Conservation (phyloP, 352 stramenopile species). For the Phytophthora vignae region DNA sequence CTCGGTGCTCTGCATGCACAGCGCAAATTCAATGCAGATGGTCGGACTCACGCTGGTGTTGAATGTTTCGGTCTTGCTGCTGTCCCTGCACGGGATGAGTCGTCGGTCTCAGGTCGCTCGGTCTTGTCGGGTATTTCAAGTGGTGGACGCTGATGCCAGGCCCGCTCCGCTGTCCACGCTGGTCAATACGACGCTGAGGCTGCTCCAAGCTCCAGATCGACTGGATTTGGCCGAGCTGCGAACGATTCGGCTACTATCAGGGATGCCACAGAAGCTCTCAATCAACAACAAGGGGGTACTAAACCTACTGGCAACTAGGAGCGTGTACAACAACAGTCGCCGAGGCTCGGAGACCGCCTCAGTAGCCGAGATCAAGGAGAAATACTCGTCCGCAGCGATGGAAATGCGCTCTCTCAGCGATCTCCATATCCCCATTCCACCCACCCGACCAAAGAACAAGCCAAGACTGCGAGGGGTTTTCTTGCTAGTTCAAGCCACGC, state of each 20-base stretch:
- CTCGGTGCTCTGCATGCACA: constrained; percentile 35
- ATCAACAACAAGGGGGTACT: constrained; percentile 14
- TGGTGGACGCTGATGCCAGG: background rate
- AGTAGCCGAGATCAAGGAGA: constrained; percentile 22
- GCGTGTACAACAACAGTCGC: constrained; percentile 27
- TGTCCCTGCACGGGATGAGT: constrained; percentile 24
- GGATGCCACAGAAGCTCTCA: constrained; percentile 22
- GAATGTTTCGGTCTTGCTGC: constrained; percentile 7
- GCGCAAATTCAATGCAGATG: constrained; percentile 30
- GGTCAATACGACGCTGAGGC: constrained; percentile 9
- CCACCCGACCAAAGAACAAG: background rate
- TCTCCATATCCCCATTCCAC: background rate
- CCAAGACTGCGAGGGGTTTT: constrained; percentile 7
- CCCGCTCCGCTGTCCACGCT: constrained; percentile 6
- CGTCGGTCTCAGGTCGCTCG: constrained; percentile 4
- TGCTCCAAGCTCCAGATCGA: constrained; percentile 27
- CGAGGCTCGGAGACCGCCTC: background rate
- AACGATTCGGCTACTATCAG: constrained; percentile 26
- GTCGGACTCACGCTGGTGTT: constrained; percentile 14
- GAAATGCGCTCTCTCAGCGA: background rate
- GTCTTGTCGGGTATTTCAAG: constrained; percentile 3
- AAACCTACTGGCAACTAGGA: constrained; percentile 6
- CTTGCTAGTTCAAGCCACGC: constrained; percentile 10
- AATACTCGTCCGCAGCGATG: constrained; percentile 12
- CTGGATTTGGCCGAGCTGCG: constrained; percentile 14